Base-by-base conservation (phyloP, 306 rosid species). In the Luffa acutangula region DNA sequence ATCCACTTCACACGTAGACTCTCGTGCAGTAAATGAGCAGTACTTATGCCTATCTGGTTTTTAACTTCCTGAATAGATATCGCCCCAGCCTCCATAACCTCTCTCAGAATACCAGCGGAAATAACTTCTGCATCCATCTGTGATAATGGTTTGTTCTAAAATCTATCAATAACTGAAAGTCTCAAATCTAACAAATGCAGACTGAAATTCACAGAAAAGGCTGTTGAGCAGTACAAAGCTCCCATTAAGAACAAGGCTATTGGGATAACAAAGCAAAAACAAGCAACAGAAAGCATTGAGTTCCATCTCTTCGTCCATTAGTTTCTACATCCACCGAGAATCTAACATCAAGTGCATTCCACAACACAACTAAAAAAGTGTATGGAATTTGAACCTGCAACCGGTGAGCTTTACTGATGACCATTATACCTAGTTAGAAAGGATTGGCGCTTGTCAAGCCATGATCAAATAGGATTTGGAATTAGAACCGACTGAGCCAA, bases 111-210 rank as follows among this genome's bases (percentile, higher is more conserved):
- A 75, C 91, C 96, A 59, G 97, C 93, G 6, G 97, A 91, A 79
- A 95, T 92, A 53, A 92, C 97, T 80, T 92, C 98, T 0, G 97
- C 98, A 81, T 95, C 98, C 97, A 91, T 92, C 92, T 91, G 85
- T 81, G 84, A 63, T 66, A 80, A 82, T 66, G 56, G 79, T 64
- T 76, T 56, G 86, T 83, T 85, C 78, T 76, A 36, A 78, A 82
- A 12, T 84, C 83, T 78, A 84, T 80, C 76, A 86, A 80, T 65
- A 4, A 74, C 71, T 79, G 72, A 43, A 64, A 64, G 45, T 36
- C 71, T 6, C 13, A 64, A 81, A 82, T 65, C 36, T 18, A 69
- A 43, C 75, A 43, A 42, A 37, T 69, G 36, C 54, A 20, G 54
- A 42, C 34, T 43, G 53, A 42, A 69, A 69, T 43, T 69, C 56